Percentiles rank a stretch among this genome's conserved stretches.
Evolutionary conservation across 306 rosid genomes (phyloP).

Genomic region (Castanospermum australe): DNA sequence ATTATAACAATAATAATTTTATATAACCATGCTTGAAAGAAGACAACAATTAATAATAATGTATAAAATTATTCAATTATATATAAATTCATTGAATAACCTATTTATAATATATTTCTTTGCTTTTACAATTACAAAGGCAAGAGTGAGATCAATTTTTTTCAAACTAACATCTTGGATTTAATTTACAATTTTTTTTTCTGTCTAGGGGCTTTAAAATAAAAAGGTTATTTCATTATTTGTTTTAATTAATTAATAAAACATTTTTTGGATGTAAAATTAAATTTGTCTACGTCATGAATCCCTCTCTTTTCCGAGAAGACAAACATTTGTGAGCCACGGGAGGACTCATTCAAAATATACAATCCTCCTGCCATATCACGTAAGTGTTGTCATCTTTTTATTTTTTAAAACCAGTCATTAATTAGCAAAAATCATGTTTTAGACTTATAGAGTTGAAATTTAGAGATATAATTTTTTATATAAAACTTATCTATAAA

Average conservation of each 20-base stretch:
- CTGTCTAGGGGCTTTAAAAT: not conserved
- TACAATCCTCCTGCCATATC: too few relatives aligned
- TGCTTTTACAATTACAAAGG: not conserved
- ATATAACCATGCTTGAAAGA: not conserved
- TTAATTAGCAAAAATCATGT: too few relatives aligned
- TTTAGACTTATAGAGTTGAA: too few relatives aligned
- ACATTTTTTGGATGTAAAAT: not conserved
- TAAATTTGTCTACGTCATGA: constrained; percentile 27
- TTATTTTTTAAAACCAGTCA: not conserved
- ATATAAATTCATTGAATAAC: not conserved
- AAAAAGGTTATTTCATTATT: not conserved
- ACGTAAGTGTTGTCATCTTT: not conserved
- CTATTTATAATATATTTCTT: not conserved
- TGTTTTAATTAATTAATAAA: not conserved
- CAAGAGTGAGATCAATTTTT: constrained; percentile 15
- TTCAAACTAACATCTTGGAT: constrained; percentile 21
- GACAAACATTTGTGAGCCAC: constrained; percentile 33
- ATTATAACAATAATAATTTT: not conserved
- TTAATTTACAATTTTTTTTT: not conserved
- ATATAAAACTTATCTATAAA: too few relatives aligned
- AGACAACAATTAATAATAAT: not conserved
- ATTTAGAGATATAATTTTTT: too few relatives aligned
- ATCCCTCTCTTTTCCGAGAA: constrained; percentile 32
- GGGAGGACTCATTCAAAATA: not conserved
- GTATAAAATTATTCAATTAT: not conserved